phyloP scores from a whole-genome alignment of 306 rosid species.

The Ochetophila trinervis region DNA sequence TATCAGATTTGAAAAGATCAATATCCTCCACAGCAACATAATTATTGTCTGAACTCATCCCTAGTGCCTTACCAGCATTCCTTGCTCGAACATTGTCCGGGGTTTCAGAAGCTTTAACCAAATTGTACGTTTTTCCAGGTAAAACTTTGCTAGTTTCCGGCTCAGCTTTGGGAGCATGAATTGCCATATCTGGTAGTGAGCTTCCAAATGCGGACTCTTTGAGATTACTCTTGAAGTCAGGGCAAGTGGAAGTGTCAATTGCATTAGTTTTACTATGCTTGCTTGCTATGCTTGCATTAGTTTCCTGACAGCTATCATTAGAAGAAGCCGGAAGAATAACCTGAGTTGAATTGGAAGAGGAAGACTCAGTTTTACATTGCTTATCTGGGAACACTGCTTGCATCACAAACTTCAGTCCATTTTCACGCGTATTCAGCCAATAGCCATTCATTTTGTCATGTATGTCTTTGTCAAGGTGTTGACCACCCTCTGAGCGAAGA shows the following conservation, averaged over 20 bases:
- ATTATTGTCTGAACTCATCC: conserved; percentile 10
- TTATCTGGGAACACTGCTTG: conserved; percentile 17
- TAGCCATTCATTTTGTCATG: conserved; percentile 4
- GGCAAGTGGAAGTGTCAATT: conserved; percentile 13
- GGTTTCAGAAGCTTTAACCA: conserved; percentile 7
- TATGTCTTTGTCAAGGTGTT: conserved; percentile 14
- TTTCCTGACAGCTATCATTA: conserved; percentile 33
- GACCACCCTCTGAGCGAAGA: conserved; percentile 21
- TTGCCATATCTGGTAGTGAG: conserved; percentile 7
- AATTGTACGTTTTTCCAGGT: conserved; percentile 11
- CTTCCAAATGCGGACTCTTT: conserved; percentile 20
- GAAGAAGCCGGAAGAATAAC: conserved; percentile 27
- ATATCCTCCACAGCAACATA: neutral
- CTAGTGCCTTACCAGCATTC: conserved; percentile 13
- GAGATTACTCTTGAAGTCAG: conserved; percentile 14
- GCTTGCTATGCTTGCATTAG: conserved; percentile 17
- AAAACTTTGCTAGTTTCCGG: conserved; percentile 9
- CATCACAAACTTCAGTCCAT: conserved; percentile 18
- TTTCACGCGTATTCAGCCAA: conserved; percentile 12
- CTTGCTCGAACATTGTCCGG: conserved; percentile 13
- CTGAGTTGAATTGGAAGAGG: conserved; percentile 32
- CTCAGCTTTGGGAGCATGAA: conserved; percentile 2
- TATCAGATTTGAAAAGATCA: conserved; percentile 14
- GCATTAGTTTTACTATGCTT: conserved; percentile 11
- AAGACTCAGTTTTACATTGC: conserved; percentile 24